Evolutionary conservation across 1,284 basidiomycete genomes (phyloP), one percentile per base, ranked within the genome.

Genomic region (Ustilago curta): DNA sequence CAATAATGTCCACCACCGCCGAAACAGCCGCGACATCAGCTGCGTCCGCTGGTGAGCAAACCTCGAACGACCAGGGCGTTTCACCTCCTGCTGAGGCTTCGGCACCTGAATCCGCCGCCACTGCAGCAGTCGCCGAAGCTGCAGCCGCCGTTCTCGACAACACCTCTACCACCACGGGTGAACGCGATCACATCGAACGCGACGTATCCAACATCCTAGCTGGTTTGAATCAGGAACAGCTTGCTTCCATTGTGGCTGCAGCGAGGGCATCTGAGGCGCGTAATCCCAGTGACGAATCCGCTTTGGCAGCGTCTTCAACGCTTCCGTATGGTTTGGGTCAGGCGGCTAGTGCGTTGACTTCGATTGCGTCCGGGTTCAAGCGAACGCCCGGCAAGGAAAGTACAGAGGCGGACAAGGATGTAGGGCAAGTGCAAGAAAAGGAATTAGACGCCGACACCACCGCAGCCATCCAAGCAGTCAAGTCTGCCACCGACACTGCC

Each of bases 201-300:
- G 80, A 80, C 45, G 78, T 82, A 4, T 75, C 76, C 68, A 79
- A 72, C 37, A 80, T 82, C 51, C 70, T 82, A 7, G 78, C 78
- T 2, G 77, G 70, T 0, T 57, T 82, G 35, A 80, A 78, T 55
- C 79, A 78, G 50, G 79, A 81, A 49, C 79, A 83, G 59, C 70
- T 83, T 8, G 81, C 75, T 0, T 80, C 74, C 29, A 83, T 83
- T 59, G 76, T 83, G 0, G 79, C 76, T 6, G 81, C 81, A 16
- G 81, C 81, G 3, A 67, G 77, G 43, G 75, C 70, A 18, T 71
- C 54, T 40, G 69, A 75, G 48, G 72, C 72, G 4, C 59, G 60
- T 31, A 61, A 60, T 27, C 32, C 37, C 16, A 37, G 49, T n/a
- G 49, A 21, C 12, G 14, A 37, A n/a, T 21, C 45, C 32, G 54